These are phyloP conservation scores for Phylloporus scabripes DNA, from an alignment of 768 basidiomycete species.

Conservation along the genomic window DNA sequence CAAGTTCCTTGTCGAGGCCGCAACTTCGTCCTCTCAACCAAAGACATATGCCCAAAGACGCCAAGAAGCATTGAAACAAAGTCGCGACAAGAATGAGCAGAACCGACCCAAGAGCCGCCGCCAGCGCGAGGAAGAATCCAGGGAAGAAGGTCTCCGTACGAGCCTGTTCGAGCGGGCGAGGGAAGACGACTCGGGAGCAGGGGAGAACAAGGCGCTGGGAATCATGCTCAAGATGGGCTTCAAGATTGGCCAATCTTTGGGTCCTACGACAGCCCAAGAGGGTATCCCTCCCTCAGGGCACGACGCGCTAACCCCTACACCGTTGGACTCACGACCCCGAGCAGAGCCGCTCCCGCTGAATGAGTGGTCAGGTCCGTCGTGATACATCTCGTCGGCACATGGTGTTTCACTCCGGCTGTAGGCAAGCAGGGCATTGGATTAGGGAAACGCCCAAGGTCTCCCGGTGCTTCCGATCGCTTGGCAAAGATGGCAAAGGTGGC, in stretches of 20 bases:
- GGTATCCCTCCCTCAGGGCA: not conserved
- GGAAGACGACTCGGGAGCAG: constrained; percentile 42
- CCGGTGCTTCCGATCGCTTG: constrained; percentile 54
- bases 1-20: constrained; percentile 61
- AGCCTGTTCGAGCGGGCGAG: constrained; percentile 76
- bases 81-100: constrained; percentile 61
- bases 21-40: constrained; percentile 33
- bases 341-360: constrained; percentile 67
- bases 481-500: constrained; percentile 68
- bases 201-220: constrained; percentile 68
- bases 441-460: constrained; percentile 64
- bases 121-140: constrained; percentile 67
- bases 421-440: constrained; percentile 76
- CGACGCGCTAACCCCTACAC: not conserved
- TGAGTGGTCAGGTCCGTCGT: constrained; percentile 72
- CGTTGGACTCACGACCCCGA: constrained; percentile 36
- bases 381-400: not conserved
- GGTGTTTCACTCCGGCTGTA: constrained; percentile 27
- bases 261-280: constrained; percentile 28
- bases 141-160: constrained; percentile 72
- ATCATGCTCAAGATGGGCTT: constrained; percentile 97
- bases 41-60: constrained; percentile 70
- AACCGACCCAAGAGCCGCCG: constrained; percentile 56
- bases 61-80: constrained; percentile 53
- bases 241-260: constrained; percentile 76